Percentiles rank a stretch among this genome's conserved stretches.
phyloP scores from a whole-genome alignment of 805 yeast species.

The Kodamaea jinghongensis region DNA sequence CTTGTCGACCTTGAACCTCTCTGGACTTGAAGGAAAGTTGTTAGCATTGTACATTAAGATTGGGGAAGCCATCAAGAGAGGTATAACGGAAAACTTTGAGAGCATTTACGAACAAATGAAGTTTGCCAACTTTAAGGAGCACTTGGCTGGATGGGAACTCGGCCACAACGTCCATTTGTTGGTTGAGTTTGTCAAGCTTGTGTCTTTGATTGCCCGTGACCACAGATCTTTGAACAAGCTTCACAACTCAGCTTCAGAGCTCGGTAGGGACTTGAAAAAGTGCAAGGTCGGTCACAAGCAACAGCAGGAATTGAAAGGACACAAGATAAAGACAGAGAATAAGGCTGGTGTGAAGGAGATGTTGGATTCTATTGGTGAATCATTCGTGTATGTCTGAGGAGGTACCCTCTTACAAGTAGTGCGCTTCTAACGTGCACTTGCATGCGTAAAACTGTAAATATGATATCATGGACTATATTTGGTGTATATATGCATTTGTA shows the following conservation, averaged over 20 bases:
- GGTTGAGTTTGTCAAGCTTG: slow-evolving; percentile 11
- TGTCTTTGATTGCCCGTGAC: slow-evolving; percentile 10
- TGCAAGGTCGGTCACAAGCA: slow-evolving; percentile 6
- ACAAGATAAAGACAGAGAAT: slow-evolving; percentile 6
- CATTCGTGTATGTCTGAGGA: slow-evolving; percentile 1
- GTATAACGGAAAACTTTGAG: too few relatives aligned
- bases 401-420: background rate
- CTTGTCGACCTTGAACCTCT: slow-evolving; percentile 12
- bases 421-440: background rate
- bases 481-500: too few relatives aligned
- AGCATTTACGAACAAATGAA: background rate
- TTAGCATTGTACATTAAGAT: too few relatives aligned
- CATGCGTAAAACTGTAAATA: background rate
- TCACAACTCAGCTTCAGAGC: slow-evolving; percentile 3
- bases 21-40: too few relatives aligned
- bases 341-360: slow-evolving; percentile 4
- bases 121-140: slow-evolving; percentile 2
- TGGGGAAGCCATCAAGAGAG: too few relatives aligned
- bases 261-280: slow-evolving; percentile 13
- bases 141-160: slow-evolving; percentile 13
- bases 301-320: slow-evolving; percentile 6
- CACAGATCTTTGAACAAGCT: background rate
- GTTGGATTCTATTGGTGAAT: slow-evolving; percentile 6
- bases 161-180: slow-evolving; percentile 16
- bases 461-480: background rate